Conservation (phyloP, 2,329 filamentous ascomycete species). For the Nemania serpens region DNA sequence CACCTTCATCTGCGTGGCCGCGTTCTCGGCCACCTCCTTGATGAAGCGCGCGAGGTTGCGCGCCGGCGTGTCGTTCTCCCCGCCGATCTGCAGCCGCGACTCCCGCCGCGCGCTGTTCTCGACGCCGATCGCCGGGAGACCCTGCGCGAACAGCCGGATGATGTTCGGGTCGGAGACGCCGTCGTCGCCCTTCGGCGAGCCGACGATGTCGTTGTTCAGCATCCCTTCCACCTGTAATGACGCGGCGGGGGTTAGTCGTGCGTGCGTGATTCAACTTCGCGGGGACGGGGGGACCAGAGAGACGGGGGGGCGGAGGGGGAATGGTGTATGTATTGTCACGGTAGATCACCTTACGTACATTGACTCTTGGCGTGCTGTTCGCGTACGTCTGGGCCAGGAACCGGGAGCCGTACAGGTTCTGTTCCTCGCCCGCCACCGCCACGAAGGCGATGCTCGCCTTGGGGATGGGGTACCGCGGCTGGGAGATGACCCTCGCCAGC, state of each 20-base stretch:
- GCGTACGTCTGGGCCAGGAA: conserved; percentile 58
- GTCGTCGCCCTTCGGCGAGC: conserved; percentile 52
- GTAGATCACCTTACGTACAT: conserved; percentile 35
- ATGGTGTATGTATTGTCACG: no score
- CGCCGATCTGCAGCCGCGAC: conserved; percentile 50
- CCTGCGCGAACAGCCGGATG: conserved; percentile 59
- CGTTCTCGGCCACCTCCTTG: conserved; percentile 57
- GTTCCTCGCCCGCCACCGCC: conserved; percentile 63
- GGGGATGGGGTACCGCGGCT: conserved; percentile 45
- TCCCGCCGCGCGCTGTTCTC: conserved; percentile 47
- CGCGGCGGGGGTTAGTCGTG: neutral
- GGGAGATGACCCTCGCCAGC: conserved; percentile 57
- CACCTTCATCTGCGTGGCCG: conserved; percentile 58
- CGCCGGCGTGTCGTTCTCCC: conserved; percentile 60
- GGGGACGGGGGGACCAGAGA: no score
- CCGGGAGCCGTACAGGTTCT: conserved; percentile 56
- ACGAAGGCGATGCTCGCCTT: conserved; percentile 60
- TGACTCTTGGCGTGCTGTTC: conserved; percentile 49
- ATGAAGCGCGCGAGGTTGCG: conserved; percentile 60
- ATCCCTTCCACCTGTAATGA: conserved; percentile 57
- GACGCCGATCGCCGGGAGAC: conserved; percentile 46
- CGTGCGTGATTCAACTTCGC: no score
- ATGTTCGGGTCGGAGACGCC: conserved; percentile 52
- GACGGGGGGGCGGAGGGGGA: no score
- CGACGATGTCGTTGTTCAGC: conserved; percentile 63